Conservation (phyloP, 2,329 filamentous ascomycete genomes). For the Fusarium torreyae region DNA sequence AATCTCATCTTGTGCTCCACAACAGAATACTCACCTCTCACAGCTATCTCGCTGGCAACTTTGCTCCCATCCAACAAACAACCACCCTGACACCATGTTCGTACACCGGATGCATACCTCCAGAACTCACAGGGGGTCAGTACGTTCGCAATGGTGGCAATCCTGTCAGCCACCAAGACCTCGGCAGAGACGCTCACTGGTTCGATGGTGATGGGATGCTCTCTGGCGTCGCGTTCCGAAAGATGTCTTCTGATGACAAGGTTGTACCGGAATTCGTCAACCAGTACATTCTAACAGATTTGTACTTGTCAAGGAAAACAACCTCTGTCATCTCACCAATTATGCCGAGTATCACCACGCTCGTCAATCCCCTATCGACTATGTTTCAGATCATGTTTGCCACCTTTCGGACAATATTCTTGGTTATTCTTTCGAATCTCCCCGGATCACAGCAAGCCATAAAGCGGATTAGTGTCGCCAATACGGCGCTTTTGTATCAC, state of each 20-base stretch:
- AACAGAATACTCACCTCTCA: slow-evolving; percentile 54
- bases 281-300: slow-evolving; percentile 77
- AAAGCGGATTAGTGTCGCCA: slow-evolving; percentile 79
- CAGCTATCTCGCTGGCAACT: slow-evolving; percentile 77
- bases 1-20: neutral
- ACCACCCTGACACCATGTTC: slow-evolving; percentile 70
- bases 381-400: slow-evolving; percentile 12
- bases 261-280: slow-evolving; percentile 77
- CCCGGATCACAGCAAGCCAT: slow-evolving; percentile 64
- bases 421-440: slow-evolving; percentile 59
- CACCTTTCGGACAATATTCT: slow-evolving; percentile 26
- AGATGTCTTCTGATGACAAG: slow-evolving; percentile 49
- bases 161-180: slow-evolving; percentile 73
- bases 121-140: slow-evolving; percentile 77
- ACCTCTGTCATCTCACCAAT: slow-evolving; percentile 67
- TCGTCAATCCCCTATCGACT: slow-evolving; percentile 67
- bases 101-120: slow-evolving; percentile 71
- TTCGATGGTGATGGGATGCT: slow-evolving; percentile 85
- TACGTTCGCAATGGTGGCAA: slow-evolving; percentile 82
- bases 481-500: slow-evolving; percentile 77
- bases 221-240: slow-evolving; percentile 73
- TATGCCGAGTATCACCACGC: slow-evolving; percentile 76
- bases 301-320: slow-evolving; percentile 69
- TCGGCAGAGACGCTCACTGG: slow-evolving; percentile 77
- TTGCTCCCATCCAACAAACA: slow-evolving; percentile 74